Evolutionary conservation across 129 eudicot genomes (phyloP).

Genomic region (Tagetes erecta): DNA sequence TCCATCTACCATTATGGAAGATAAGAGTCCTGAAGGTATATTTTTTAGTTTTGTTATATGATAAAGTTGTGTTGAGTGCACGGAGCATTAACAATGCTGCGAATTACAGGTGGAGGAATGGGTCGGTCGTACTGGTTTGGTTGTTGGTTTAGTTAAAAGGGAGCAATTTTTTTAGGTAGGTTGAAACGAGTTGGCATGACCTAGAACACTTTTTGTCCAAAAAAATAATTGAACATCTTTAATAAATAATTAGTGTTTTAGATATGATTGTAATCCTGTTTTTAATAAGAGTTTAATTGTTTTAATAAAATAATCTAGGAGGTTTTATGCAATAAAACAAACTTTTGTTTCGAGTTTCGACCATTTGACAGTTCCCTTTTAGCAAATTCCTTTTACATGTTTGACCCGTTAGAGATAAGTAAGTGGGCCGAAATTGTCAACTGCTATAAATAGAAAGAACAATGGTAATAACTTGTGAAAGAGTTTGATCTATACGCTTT

Average conservation of each 20-base stretch:
- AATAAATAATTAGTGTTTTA: neutral
- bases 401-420: conserved; percentile 3
- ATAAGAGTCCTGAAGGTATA: conserved; percentile 43
- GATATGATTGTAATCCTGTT: neutral
- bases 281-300: neutral
- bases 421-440: neutral
- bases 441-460: neutral
- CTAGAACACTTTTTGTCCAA: neutral
- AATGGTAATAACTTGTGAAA: neutral
- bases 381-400: neutral
- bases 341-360: neutral
- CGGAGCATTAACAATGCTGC: neutral
- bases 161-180: neutral
- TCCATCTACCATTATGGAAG: conserved; percentile 26
- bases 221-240: neutral
- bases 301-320: neutral
- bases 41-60: conserved; percentile 1
- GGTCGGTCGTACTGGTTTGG: neutral
- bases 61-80: neutral
- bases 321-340: neutral
- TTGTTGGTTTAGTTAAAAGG: neutral
- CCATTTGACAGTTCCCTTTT: neutral
- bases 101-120: neutral
- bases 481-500: neutral
- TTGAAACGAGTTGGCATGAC: neutral